Conservation (phyloP, 148 eudicot genomes). For the Persicaria tinctoria region DNA sequence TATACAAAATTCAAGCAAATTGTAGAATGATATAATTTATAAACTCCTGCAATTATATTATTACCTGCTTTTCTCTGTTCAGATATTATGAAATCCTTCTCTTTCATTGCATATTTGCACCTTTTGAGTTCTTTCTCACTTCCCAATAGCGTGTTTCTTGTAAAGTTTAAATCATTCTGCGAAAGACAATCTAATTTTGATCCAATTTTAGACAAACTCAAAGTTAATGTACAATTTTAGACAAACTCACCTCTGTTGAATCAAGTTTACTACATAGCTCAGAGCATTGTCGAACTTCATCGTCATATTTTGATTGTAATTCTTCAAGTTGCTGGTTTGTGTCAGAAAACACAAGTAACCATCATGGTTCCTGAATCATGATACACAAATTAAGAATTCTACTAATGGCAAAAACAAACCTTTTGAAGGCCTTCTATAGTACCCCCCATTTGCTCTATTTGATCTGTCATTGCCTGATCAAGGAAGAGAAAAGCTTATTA, state of each 20-base stretch:
- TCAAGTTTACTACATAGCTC: slow-evolving; percentile 10
- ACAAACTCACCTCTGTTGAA: slow-evolving; percentile 32
- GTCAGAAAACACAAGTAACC: not conserved
- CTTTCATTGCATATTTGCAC: slow-evolving; percentile 39
- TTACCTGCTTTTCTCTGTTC: slow-evolving; percentile 56
- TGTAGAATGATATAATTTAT: not conserved
- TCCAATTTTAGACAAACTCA: not conserved
- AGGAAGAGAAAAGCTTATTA: not conserved
- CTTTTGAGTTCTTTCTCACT: slow-evolving; percentile 37
- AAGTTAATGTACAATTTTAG: not conserved
- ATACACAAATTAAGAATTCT: not conserved
- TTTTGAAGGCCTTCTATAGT: slow-evolving; percentile 13
- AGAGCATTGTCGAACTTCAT: slow-evolving; percentile 10
- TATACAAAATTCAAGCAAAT: not conserved
- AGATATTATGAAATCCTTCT: slow-evolving; percentile 45
- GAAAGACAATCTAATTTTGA: not conserved
- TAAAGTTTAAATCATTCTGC: slow-evolving; percentile 39
- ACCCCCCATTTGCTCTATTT: slow-evolving; percentile 16
- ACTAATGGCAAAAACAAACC: not conserved
- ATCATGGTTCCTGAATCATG: not conserved
- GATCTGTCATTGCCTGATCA: slow-evolving; percentile 24
- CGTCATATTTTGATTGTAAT: slow-evolving; percentile 9
- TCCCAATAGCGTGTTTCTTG: slow-evolving; percentile 30
- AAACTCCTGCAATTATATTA: not conserved
- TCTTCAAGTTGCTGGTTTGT: slow-evolving; percentile 15